phyloP scores from a whole-genome alignment of 805 yeast species.

The Lipomyces spencermartinsiae region DNA sequence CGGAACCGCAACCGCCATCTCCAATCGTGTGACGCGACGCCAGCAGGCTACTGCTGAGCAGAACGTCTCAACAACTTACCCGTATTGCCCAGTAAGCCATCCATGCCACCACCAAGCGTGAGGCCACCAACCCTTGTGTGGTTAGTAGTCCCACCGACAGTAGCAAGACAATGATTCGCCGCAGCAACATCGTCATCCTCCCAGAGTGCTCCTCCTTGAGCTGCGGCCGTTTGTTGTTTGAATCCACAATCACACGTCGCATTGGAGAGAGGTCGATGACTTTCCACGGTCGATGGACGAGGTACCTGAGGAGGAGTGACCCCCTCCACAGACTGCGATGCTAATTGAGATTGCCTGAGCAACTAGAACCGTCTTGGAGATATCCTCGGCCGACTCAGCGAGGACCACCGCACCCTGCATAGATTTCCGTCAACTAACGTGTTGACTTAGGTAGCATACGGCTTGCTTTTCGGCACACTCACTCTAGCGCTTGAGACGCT shows the following conservation, averaged over 20 bases:
- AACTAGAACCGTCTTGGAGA: background rate
- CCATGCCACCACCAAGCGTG: constrained; percentile 1
- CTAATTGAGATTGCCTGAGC: background rate
- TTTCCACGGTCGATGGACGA: background rate
- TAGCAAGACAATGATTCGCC: background rate
- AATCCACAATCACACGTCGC: background rate
- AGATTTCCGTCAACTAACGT: too few species aligned
- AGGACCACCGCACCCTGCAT: background rate
- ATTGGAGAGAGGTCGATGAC: background rate
- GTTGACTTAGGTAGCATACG: background rate
- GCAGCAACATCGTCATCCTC: background rate
- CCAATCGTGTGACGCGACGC: too few species aligned
- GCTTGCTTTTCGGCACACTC: background rate
- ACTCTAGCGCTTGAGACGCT: background rate
- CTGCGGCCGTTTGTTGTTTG: background rate
- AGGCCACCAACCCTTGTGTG: background rate
- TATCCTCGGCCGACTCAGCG: background rate
- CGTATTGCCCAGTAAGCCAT: background rate
- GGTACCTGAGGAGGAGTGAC: background rate
- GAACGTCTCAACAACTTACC: background rate
- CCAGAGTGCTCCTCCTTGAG: constrained; percentile 4
- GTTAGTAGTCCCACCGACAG: background rate
- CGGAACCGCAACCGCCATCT: too few species aligned
- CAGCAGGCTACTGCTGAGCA: too few species aligned
- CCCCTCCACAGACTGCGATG: background rate